Percentiles rank a stretch among this genome's conserved stretches.
Evolutionary conservation across 23 red algal genomes (phyloP).

Genomic region (Gracilariopsis chorda): DNA sequence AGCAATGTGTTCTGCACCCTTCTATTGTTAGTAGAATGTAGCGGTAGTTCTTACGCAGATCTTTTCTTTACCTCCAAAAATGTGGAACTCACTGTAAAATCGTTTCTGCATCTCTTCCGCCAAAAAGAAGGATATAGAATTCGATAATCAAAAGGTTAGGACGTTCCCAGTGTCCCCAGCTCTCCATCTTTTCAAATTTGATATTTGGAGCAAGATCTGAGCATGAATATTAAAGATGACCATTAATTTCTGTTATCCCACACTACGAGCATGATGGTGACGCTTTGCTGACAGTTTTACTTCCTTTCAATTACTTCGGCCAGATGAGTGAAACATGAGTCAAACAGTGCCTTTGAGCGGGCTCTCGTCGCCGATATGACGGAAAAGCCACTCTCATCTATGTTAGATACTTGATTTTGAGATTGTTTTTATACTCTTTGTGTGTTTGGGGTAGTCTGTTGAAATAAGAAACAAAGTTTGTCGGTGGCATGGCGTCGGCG

Average conservation of each 20-base stretch:
- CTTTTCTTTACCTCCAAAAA: background rate
- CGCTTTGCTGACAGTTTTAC: background rate
- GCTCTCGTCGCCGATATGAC: too few species aligned
- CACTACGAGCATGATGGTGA: slow-evolving; percentile 1
- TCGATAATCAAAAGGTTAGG: background rate
- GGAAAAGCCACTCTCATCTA: too few species aligned
- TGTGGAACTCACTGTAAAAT: background rate
- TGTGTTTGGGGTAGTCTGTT: too few species aligned
- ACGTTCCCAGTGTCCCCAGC: background rate
- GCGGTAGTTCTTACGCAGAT: background rate
- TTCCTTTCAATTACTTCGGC: background rate
- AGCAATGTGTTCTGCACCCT: background rate
- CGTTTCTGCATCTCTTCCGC: background rate
- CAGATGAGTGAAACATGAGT: too few species aligned
- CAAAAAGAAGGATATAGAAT: background rate
- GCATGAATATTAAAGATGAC: background rate
- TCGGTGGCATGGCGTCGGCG: background rate
- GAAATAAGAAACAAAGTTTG: background rate
- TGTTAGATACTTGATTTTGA: too few species aligned
- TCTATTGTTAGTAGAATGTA: background rate
- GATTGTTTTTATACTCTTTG: too few species aligned
- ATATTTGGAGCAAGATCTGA: background rate
- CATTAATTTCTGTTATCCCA: background rate
- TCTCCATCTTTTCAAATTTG: background rate
- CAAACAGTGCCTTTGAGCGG: too few species aligned